Percentiles rank a stretch among this genome's conserved stretches.
Conservation (phyloP, 148 eudicot genomes). For the Nepenthes gracilis region DNA sequence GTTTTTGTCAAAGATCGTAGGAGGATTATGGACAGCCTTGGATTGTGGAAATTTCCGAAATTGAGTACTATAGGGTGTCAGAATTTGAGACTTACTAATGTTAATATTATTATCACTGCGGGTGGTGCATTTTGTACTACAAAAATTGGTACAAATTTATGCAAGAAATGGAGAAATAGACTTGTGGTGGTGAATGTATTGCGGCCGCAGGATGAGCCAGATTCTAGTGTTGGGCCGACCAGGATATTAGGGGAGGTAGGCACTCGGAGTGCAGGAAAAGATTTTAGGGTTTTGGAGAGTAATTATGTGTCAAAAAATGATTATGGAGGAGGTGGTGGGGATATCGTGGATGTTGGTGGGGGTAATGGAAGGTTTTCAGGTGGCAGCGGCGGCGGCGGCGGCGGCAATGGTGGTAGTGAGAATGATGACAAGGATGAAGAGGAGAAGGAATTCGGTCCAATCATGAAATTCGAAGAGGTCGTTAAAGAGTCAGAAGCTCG, state of each 20-base stretch:
- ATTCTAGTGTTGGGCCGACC: slow-evolving; percentile 12
- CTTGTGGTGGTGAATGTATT: slow-evolving; percentile 13
- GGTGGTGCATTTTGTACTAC: not conserved
- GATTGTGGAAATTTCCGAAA: not conserved
- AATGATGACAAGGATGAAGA: slow-evolving; percentile 23
- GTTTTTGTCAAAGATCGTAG: too few relatives aligned
- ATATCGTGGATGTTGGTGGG: slow-evolving; percentile 24
- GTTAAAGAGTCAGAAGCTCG: slow-evolving; percentile 39
- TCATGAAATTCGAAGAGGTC: slow-evolving; percentile 56
- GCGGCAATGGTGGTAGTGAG: slow-evolving; percentile 20
- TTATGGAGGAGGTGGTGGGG: slow-evolving; percentile 16
- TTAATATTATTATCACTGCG: not conserved
- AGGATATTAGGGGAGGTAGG: slow-evolving; percentile 6
- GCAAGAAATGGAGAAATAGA: slow-evolving; percentile 7
- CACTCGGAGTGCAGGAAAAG: slow-evolving; percentile 12
- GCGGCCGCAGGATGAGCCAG: slow-evolving; percentile 12
- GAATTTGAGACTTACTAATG: not conserved
- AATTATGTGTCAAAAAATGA: slow-evolving; percentile 7
- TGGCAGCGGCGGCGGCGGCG: slow-evolving; percentile 8
- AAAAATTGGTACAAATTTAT: not conserved
- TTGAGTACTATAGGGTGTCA: not conserved
- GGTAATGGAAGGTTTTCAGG: slow-evolving; percentile 22
- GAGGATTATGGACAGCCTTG: not conserved
- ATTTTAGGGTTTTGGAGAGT: slow-evolving; percentile 10
- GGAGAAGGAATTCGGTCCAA: slow-evolving; percentile 45